phyloP scores from a whole-genome alignment of 306 rosid genomes.

The Pyrus bretschneideri region DNA sequence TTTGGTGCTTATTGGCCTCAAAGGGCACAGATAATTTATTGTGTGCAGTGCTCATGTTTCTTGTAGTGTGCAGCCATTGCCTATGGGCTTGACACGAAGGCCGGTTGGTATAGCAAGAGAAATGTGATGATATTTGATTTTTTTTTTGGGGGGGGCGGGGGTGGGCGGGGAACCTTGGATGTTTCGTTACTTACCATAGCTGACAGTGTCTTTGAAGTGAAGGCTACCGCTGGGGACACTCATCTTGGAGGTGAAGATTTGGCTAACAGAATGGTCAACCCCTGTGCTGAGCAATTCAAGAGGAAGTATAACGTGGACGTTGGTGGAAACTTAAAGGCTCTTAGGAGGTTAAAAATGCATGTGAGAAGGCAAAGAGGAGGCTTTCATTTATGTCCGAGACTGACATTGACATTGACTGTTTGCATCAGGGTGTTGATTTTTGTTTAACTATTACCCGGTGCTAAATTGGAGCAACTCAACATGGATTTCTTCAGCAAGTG shows the following conservation, averaged over 20 bases:
- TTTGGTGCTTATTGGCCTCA: too few relatives aligned
- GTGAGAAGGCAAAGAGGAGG: neutral
- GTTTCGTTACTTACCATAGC: neutral
- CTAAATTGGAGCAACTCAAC: neutral
- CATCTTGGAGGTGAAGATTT: neutral
- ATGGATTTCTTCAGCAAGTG: neutral
- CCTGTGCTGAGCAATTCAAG: neutral
- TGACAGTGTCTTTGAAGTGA: neutral
- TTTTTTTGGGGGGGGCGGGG: too few relatives aligned
- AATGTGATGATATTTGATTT: too few relatives aligned
- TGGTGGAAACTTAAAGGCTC: neutral
- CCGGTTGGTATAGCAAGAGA: too few relatives aligned
- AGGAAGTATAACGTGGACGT: neutral
- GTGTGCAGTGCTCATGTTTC: too few relatives aligned
- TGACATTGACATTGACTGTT: neutral
- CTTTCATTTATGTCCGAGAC: neutral
- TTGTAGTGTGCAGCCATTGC: too few relatives aligned
- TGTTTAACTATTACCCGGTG: neutral
- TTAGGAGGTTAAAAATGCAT: neutral
- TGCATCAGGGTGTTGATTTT: neutral
- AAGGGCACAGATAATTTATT: too few relatives aligned
- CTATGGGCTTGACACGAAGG: too few relatives aligned
- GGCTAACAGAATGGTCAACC: neutral
- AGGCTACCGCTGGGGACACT: neutral
- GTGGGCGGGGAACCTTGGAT: neutral